Evolutionary conservation across 1,284 basidiomycete species (phyloP).

Genomic region (Trichosporon faecale): DNA sequence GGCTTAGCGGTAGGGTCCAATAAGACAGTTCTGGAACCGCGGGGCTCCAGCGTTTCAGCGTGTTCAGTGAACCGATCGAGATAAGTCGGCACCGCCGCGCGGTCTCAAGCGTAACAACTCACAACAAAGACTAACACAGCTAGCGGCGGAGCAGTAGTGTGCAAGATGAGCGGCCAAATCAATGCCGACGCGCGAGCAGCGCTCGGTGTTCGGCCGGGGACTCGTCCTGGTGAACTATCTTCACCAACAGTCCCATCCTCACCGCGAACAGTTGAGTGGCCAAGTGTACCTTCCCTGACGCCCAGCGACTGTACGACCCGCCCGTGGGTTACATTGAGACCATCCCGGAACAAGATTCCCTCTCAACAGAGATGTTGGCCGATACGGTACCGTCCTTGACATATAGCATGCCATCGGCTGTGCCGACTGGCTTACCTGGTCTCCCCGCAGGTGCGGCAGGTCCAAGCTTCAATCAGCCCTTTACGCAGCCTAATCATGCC

Average conservation of each 20-base stretch:
- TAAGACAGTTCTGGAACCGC: background rate
- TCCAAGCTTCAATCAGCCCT: background rate
- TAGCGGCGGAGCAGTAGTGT: background rate
- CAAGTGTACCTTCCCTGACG: background rate
- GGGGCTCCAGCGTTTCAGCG: conserved; percentile 3
- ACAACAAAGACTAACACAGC: background rate
- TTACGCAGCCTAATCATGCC: background rate
- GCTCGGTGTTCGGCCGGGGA: conserved; percentile 42
- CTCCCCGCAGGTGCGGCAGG: background rate
- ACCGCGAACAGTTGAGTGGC: background rate
- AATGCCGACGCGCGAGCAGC: conserved; percentile 37
- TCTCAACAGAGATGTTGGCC: conserved; percentile 23
- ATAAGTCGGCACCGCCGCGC: background rate
- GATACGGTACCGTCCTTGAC: conserved; percentile 23
- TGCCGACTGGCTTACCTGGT: conserved; percentile 8
- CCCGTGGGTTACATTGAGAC: conserved; percentile 26
- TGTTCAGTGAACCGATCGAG: background rate
- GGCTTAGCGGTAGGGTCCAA: conserved; percentile 13
- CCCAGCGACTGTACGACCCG: background rate
- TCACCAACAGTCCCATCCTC: background rate
- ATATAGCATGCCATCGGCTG: conserved; percentile 14
- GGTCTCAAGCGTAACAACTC: background rate
- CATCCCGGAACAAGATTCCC: conserved; percentile 18
- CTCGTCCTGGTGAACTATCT: conserved; percentile 24
- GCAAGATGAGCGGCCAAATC: conserved; percentile 16